Percentiles rank a stretch among this genome's conserved stretches.
Conservation (phyloP, 2,329 filamentous ascomycete species). For the Trichoderma pleuroti region DNA sequence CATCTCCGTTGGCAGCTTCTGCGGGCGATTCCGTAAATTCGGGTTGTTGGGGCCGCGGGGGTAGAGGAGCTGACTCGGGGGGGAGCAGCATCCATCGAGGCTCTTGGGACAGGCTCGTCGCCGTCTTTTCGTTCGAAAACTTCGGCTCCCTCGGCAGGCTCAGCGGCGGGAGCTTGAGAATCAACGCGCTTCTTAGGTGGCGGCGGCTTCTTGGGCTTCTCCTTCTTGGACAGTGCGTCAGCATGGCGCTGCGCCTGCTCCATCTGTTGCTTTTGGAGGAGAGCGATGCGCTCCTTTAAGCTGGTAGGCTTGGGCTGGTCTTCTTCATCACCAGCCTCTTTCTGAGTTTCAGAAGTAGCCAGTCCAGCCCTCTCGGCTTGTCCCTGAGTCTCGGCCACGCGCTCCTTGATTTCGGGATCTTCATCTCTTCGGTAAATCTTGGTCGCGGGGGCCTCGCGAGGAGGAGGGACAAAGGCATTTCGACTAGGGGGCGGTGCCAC, state of each 20-base stretch:
- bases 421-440: conserved; percentile 85
- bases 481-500: conserved; percentile 91
- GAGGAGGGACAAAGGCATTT: conserved; percentile 81
- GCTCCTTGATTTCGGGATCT: conserved; percentile 68
- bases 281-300: conserved; percentile 89
- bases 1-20: conserved; percentile 61
- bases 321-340: conserved; percentile 59
- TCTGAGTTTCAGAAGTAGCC: conserved; percentile 38
- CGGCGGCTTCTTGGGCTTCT: conserved; percentile 71
- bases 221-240: conserved; percentile 74
- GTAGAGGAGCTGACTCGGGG: conserved; percentile 38
- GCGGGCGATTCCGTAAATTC: conserved; percentile 62
- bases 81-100: conserved; percentile 47
- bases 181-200: conserved; percentile 54
- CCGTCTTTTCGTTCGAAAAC: conserved; percentile 46
- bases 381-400: conserved; percentile 62
- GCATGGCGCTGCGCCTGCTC: conserved; percentile 83
- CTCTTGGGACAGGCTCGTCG: conserved; percentile 45
- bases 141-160: conserved; percentile 30
- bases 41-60: conserved; percentile 54
- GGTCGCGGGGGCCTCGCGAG: conserved; percentile 64
- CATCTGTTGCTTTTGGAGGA: conserved; percentile 88
- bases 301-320: conserved; percentile 89
- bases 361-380: conserved; percentile 67
- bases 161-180: conserved; percentile 43